Percentiles rank a stretch among this genome's conserved stretches.
These are phyloP conservation scores for Guillardia theta DNA, from an alignment of 78 protist species.

Conservation along the genomic window DNA sequence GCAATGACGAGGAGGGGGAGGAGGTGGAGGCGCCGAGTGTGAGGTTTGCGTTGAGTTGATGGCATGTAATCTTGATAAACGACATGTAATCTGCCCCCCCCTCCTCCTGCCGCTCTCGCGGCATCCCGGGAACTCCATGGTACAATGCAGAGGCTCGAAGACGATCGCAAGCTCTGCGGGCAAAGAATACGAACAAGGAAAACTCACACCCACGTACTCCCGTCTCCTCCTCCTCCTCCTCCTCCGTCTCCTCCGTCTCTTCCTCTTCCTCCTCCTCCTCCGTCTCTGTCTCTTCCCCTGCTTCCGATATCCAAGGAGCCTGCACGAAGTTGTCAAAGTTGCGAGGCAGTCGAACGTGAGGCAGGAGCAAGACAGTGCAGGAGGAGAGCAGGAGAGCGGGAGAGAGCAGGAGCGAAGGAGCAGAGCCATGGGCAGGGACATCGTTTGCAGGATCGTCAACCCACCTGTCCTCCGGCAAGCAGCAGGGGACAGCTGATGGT, in stretches of 20 bases:
- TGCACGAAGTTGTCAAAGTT: too few relatives aligned
- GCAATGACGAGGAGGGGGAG: conserved; percentile 52
- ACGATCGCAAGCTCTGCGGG: background rate
- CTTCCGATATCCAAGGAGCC: background rate
- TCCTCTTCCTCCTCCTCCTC: background rate
- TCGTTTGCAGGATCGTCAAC: too few relatives aligned
- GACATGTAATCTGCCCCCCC: too few relatives aligned
- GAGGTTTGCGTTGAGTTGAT: background rate
- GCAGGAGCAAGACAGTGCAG: too few relatives aligned
- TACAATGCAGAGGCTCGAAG: background rate
- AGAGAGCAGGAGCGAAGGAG: too few relatives aligned
- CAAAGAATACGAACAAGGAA: background rate
- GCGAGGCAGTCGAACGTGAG: too few relatives aligned
- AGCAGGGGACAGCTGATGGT: too few relatives aligned
- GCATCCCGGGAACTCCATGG: background rate
- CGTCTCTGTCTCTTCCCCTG: background rate
- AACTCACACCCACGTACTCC: background rate
- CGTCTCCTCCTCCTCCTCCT: background rate
- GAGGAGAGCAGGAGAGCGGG: too few relatives aligned
- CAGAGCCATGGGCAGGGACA: too few relatives aligned
- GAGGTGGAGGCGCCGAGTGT: conserved; percentile 54
- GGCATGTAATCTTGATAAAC: background rate
- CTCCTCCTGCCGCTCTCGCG: background rate
- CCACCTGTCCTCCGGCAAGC: too few relatives aligned
- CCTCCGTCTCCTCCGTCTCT: background rate